Conservation (phyloP, 257 asterid genomes). For the Fraxinus quadrangulata region DNA sequence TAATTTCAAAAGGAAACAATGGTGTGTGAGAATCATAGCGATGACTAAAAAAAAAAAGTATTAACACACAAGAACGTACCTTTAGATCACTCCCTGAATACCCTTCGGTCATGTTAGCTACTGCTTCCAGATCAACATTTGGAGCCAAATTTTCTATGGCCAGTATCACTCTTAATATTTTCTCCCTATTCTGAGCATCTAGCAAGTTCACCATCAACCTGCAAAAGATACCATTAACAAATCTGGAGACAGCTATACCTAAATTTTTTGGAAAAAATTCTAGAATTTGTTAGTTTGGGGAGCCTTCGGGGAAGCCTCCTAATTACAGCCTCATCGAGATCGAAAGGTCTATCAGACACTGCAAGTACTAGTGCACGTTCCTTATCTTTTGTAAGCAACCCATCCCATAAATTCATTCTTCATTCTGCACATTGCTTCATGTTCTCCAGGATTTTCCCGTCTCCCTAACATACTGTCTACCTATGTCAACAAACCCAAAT, state of each 20-base stretch:
- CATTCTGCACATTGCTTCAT: conserved; percentile 97
- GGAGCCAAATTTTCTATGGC: conserved; percentile 69
- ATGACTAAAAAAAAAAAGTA: not conserved
- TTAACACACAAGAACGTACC: conserved; percentile 45
- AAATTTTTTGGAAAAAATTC: not conserved
- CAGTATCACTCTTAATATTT: conserved; percentile 65
- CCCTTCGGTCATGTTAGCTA: conserved; percentile 87
- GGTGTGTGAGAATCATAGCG: not conserved
- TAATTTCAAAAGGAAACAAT: conserved; percentile 17
- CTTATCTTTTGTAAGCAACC: conserved; percentile 82
- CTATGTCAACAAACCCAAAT: conserved; percentile 30
- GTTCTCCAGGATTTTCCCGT: conserved; percentile 94
- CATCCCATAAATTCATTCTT: conserved; percentile 95
- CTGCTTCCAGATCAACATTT: conserved; percentile 64
- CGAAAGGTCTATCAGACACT: conserved; percentile 88
- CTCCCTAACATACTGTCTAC: conserved; percentile 96
- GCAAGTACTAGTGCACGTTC: conserved; percentile 90
- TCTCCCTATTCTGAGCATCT: conserved; percentile 68
- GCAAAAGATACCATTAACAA: conserved; percentile 25
- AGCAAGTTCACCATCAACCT: conserved; percentile 94
- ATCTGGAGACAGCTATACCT: too few relatives aligned
- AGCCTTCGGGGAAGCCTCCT: conserved; percentile 92
- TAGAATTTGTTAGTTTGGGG: conserved; percentile 18
- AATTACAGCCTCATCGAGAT: conserved; percentile 95
- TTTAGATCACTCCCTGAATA: conserved; percentile 94